Conservation (phyloP, 176 grass and related monocot species). For the Panicum miliaceum region DNA sequence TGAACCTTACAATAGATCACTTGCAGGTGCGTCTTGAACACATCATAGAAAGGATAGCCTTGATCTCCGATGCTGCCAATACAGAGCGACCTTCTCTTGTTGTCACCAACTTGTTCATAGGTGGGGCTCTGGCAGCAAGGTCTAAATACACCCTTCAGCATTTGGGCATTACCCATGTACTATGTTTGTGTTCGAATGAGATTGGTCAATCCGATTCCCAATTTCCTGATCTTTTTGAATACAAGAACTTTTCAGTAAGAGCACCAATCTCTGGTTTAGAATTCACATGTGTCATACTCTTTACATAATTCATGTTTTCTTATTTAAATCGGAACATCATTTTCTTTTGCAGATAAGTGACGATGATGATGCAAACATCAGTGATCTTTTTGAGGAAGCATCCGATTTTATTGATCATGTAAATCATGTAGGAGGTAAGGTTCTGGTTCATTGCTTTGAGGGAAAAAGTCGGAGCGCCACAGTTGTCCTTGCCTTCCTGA, state of each 20-base stretch:
- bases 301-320: conserved; percentile 17
- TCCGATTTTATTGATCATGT: conserved; percentile 72
- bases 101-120: conserved; percentile 77
- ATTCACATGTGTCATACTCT: not conserved
- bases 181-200: conserved; percentile 98
- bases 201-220: conserved; percentile 99
- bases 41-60: conserved; percentile 90
- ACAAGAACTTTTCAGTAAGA: conserved; percentile 97
- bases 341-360: conserved; percentile 74
- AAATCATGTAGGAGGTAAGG: conserved; percentile 64
- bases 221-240: conserved; percentile 86
- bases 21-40: conserved; percentile 94
- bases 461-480: conserved; percentile 96
- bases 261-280: conserved; percentile 36
- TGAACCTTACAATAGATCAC: conserved; percentile 23
- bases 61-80: conserved; percentile 88
- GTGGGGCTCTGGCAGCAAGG: conserved; percentile 92
- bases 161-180: conserved; percentile 92
- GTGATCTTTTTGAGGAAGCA: conserved; percentile 83
- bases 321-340: not conserved
- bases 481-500: conserved; percentile 79
- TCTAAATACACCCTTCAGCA: conserved; percentile 88
- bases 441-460: conserved; percentile 95
- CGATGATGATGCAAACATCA: conserved; percentile 91
- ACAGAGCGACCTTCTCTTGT: conserved; percentile 87